Percentiles rank a stretch among this genome's conserved stretches.
These are phyloP conservation scores for Nemania sp. DNA, from an alignment of 2,329 filamentous ascomycete genomes.

Conservation along the genomic window DNA sequence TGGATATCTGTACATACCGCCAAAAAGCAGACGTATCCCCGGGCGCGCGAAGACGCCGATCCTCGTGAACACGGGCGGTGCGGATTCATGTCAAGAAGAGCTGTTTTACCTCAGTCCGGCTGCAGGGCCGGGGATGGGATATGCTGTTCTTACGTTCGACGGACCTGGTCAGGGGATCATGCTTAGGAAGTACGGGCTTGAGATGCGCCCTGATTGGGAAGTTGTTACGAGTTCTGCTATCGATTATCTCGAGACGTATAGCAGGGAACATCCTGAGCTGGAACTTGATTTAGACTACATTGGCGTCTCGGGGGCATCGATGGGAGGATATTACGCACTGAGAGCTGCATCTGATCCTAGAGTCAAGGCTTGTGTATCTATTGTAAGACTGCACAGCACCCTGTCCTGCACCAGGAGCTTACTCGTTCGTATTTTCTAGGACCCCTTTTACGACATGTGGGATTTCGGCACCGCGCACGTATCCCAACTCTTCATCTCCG, in stretches of 20 bases:
- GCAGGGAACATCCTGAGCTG: not conserved
- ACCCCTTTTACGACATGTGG: constrained; percentile 32
- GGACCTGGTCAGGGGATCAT: constrained; percentile 44
- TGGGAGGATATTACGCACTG: constrained; percentile 18
- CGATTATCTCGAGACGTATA: constrained; percentile 3
- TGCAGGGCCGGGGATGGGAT: constrained; percentile 34
- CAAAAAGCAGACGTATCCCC: not conserved
- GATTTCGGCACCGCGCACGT: constrained; percentile 35
- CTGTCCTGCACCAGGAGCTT: too few relatives aligned
- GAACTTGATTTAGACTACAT: constrained; percentile 6
- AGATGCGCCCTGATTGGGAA: constrained; percentile 16
- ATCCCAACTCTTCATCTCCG: constrained; percentile 30
- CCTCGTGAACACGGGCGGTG: constrained; percentile 36
- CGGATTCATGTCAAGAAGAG: constrained; percentile 41
- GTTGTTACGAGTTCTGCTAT: not conserved
- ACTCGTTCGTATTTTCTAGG: not conserved
- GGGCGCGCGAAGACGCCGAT: constrained; percentile 31
- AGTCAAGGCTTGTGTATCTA: constrained; percentile 12
- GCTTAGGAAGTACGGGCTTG: constrained; percentile 19
- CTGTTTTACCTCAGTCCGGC: constrained; percentile 34
- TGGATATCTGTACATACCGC: constrained; percentile 9
- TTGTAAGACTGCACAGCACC: too few relatives aligned
- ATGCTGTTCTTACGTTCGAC: constrained; percentile 45
- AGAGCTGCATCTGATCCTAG: constrained; percentile 9
- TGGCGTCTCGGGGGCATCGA: constrained; percentile 8